phyloP scores from a whole-genome alignment of 2,329 filamentous ascomycete genomes.

The Passalora sequoiae region DNA sequence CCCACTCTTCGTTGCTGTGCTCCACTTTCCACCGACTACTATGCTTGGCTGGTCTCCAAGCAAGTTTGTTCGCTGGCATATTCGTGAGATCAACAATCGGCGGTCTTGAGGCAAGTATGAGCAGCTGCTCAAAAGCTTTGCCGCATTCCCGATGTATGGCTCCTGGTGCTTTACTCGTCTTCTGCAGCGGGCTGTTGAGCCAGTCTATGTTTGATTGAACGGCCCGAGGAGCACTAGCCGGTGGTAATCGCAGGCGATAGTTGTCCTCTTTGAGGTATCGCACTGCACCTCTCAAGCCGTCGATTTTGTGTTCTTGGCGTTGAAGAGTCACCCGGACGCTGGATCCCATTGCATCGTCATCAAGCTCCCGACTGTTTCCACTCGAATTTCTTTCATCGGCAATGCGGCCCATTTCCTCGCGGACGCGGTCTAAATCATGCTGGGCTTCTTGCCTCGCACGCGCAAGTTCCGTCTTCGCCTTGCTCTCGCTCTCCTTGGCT shows the following conservation, averaged over 20 bases:
- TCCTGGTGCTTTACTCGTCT: constrained; percentile 35
- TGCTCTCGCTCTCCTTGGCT: constrained; percentile 49
- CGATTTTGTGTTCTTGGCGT: constrained; percentile 64
- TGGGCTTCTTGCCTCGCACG: constrained; percentile 25
- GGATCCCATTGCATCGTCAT: constrained; percentile 62
- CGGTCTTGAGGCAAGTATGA: constrained; percentile 56
- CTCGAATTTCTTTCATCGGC: constrained; percentile 23
- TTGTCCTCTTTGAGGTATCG: constrained; percentile 65
- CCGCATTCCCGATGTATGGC: constrained; percentile 57
- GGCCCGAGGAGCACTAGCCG: constrained; percentile 17
- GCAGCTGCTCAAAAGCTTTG: constrained; percentile 60
- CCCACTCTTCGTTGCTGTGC: constrained; percentile 61
- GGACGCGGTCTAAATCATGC: constrained; percentile 26
- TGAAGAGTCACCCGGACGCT: constrained; percentile 67
- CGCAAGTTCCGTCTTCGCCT: constrained; percentile 38
- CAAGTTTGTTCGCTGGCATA: constrained; percentile 56
- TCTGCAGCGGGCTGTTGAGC: constrained; percentile 57
- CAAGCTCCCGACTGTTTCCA: constrained; percentile 54
- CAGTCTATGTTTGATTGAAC: constrained; percentile 48
- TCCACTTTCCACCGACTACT: constrained; percentile 64
- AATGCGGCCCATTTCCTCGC: constrained; percentile 28
- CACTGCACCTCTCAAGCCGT: constrained; percentile 58
- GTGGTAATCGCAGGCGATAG: constrained; percentile 52
- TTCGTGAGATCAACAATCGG: constrained; percentile 55
- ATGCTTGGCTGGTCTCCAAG: constrained; percentile 60